A percentile compares a stretch with the other conserved stretches of the same genome.
Conservation (phyloP, 1,284 basidiomycete genomes). For the Naganishia albida region DNA sequence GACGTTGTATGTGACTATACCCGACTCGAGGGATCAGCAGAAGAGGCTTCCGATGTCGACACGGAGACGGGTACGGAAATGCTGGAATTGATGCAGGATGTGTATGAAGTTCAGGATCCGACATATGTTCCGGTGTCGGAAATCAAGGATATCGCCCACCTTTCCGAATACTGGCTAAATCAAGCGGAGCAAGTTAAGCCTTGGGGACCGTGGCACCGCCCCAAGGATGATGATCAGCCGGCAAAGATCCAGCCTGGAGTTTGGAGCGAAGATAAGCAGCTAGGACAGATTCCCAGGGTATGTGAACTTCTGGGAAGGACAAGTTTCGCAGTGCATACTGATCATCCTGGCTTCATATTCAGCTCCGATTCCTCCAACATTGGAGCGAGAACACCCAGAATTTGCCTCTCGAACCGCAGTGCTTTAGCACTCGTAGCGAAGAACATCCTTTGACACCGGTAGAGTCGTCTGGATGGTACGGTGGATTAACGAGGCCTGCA, state of each 20-base stretch:
- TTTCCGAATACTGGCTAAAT: constrained; percentile 17
- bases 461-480: constrained; percentile 41
- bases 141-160: background rate
- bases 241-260: constrained; percentile 44
- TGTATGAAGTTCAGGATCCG: constrained; percentile 3
- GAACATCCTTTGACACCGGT: constrained; percentile 41
- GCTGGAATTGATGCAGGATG: constrained; percentile 12
- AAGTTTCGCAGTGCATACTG: background rate
- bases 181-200: constrained; percentile 26
- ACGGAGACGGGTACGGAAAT: background rate
- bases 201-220: constrained; percentile 30
- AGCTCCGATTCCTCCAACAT: constrained; percentile 34
- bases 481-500: background rate
- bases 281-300: constrained; percentile 47
- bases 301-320: background rate
- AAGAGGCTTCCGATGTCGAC: constrained; percentile 4
- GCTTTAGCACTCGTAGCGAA: constrained; percentile 33
- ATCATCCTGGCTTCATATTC: background rate
- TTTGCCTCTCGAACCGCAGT: constrained; percentile 34
- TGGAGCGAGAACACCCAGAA: constrained; percentile 27
- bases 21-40: constrained; percentile 17
- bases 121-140: background rate
- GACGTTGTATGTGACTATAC: constrained; percentile 48
- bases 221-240: constrained; percentile 29
- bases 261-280: constrained; percentile 43